Percentiles rank a stretch among this genome's conserved stretches.
Evolutionary conservation across 2,329 filamentous ascomycete species (phyloP).

Genomic region (Exophiala lecanii-corni): DNA sequence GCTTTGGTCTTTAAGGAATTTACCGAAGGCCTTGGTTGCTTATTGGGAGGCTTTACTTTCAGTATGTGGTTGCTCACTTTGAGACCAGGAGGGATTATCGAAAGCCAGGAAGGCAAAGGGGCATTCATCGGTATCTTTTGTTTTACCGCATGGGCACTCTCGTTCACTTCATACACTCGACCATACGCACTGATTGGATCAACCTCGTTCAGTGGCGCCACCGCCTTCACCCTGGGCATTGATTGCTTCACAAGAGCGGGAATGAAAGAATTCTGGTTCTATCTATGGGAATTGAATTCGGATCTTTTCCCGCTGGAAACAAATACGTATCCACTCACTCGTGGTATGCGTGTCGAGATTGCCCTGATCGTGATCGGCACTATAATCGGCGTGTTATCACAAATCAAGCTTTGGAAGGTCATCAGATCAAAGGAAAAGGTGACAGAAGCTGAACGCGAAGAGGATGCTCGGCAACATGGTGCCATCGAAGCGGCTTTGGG

Average conservation of each 20-base stretch:
- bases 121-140: constrained; percentile 74
- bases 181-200: constrained; percentile 70
- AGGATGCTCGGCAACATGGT: constrained; percentile 53
- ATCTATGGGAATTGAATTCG: constrained; percentile 78
- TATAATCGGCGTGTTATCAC: constrained; percentile 72
- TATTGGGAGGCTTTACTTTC: constrained; percentile 80
- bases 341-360: constrained; percentile 79
- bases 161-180: constrained; percentile 72
- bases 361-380: constrained; percentile 71
- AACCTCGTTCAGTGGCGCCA: constrained; percentile 78
- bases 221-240: constrained; percentile 72
- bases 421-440: constrained; percentile 53
- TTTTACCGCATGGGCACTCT: constrained; percentile 63
- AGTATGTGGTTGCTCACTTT: constrained; percentile 88
- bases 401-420: constrained; percentile 80
- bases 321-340: constrained; percentile 76
- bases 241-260: constrained; percentile 89
- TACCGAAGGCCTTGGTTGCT: constrained; percentile 76
- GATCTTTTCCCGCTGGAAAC: constrained; percentile 73
- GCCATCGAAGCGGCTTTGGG: constrained; percentile 67
- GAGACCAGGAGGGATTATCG: constrained; percentile 69
- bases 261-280: constrained; percentile 93
- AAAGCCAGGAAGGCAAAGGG: constrained; percentile 56
- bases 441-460: constrained; percentile 43
- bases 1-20: constrained; percentile 78